A percentile compares a stretch with the other conserved stretches of the same genome.
Evolutionary conservation across 2,329 filamentous ascomycete genomes (phyloP).

Genomic region (Capronia coronata): DNA sequence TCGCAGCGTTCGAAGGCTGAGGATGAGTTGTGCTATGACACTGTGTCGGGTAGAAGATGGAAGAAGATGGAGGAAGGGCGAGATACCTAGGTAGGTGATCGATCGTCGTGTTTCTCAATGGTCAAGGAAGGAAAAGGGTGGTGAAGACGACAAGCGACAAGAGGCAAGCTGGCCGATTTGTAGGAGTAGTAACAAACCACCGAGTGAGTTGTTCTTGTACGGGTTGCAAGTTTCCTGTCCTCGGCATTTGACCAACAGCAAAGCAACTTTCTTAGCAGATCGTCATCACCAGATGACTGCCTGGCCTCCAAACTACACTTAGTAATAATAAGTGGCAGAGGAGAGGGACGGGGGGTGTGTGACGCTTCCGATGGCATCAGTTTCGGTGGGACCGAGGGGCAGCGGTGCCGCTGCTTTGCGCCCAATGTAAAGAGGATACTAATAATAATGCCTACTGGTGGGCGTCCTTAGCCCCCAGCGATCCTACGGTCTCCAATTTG

Average conservation of each 20-base stretch:
- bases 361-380: no score
- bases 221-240: not conserved
- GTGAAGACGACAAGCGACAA: not conserved
- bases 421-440: no score
- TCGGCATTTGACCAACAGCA: not conserved
- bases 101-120: not conserved
- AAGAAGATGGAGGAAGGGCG: conserved; percentile 1
- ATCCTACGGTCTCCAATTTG: no score
- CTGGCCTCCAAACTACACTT: not conserved
- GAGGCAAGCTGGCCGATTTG: not conserved
- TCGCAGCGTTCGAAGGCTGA: not conserved
- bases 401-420: no score
- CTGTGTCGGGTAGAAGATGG: not conserved
- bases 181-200: not conserved
- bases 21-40: not conserved
- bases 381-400: no score
- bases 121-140: not conserved
- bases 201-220: not conserved
- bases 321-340: no score
- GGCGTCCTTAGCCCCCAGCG: no score
- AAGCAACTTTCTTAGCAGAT: not conserved
- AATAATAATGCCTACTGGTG: no score
- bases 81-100: not conserved
- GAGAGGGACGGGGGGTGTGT: no score
- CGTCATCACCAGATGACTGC: not conserved